Evolutionary conservation across 805 yeast species (phyloP).

Genomic region (Metschnikowia arizonensis): DNA sequence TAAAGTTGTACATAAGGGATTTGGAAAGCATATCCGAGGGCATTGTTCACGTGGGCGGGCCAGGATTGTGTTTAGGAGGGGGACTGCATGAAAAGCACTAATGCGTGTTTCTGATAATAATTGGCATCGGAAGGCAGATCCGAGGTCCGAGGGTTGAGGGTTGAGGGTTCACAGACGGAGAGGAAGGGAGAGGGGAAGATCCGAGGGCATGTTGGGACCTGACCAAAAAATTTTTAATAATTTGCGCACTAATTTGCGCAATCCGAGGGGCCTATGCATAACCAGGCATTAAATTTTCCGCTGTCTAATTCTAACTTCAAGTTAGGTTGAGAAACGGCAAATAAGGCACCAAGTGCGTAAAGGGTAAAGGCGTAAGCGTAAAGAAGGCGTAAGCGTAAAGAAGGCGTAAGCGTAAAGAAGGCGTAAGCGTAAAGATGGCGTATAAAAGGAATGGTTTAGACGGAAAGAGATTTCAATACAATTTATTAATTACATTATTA

Average conservation of each 20-base stretch:
- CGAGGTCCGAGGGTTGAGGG: not conserved
- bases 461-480: too few relatives aligned
- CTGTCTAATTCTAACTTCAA: not conserved
- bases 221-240: too few relatives aligned
- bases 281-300: not conserved
- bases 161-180: too few relatives aligned
- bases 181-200: too few relatives aligned
- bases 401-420: too few relatives aligned
- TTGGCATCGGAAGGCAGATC: not conserved
- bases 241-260: not conserved
- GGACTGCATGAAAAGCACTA: not conserved
- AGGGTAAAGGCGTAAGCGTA: too few relatives aligned
- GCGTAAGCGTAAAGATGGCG: too few relatives aligned
- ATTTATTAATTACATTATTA: too few relatives aligned
- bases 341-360: too few relatives aligned
- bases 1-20: not conserved
- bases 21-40: not conserved
- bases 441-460: too few relatives aligned
- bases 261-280: conserved; percentile 2
- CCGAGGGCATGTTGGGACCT: not conserved
- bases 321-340: too few relatives aligned
- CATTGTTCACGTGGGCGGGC: not conserved
- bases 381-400: too few relatives aligned
- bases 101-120: conserved; percentile 4
- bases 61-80: not conserved